Evolutionary conservation across 495 filamentous ascomycete genomes (phyloP), one percentile per base, ranked within the genome.

Genomic region (Aspergillus sparsus): DNA sequence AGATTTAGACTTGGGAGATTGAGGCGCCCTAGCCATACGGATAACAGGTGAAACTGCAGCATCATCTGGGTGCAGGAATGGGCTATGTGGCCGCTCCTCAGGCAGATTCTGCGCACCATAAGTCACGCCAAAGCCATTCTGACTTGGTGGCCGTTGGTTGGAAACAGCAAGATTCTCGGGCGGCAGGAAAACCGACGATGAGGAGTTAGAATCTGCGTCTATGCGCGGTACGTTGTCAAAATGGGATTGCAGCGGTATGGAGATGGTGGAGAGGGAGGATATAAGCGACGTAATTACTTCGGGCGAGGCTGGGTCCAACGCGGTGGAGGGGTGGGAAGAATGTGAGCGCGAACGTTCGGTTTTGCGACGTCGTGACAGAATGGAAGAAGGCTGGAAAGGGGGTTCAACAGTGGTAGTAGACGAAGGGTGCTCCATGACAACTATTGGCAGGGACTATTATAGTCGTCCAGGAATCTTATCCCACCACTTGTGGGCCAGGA

Each of bases 281-380:
- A 98, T 96, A 53, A 98, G 80, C 41, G 89, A 92, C 52, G 90
- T 93, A 61, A 98, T 98, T 50, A 98, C 89, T 73, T 96, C 92
- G 31, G 94, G 91, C 12, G 92, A 94, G 2, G 90, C 87, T 47
- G 91, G 84, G 58, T 78, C 74, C 32, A 62, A 47, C 11, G 72
- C 61, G 44, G 32, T 54, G 5, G 64, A 53, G 18, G 69, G 63
- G 58, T 63, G 70, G 27, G 66, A 35, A 7, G 66, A 65, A 42
- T 70, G 71, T 15, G 67, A 64, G 57, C 72, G 77, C 53, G 66
- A 61, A 55, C 74, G 71, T 37, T 75, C 63, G 32, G 74, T 77
- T 65, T 75, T 75, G 66, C 73, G 76, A 64, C 74, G 77, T 58
- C 74, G 70, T 32, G 64, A 62, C 8, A 66, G 60, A 21, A 68